phyloP scores from a whole-genome alignment of 352 stramenopile species.

The Phytopythium chamaehyphon region DNA sequence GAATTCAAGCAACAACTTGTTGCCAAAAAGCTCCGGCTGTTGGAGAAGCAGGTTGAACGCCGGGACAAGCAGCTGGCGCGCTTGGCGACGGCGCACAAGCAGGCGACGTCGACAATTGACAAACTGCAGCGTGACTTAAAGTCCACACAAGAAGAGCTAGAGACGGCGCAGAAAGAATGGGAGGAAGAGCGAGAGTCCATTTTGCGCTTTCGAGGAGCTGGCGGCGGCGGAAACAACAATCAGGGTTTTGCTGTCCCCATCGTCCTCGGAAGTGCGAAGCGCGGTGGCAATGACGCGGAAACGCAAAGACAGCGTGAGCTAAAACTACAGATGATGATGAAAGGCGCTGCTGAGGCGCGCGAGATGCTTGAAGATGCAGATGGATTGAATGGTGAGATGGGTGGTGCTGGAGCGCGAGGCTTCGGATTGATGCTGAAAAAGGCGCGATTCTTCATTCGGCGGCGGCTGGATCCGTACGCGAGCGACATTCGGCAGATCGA shows the following conservation, averaged over 20 bases:
- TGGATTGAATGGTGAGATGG: slow-evolving; percentile 11
- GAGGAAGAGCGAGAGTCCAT: slow-evolving; percentile 57
- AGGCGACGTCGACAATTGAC: slow-evolving; percentile 21
- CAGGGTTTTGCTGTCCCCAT: slow-evolving; percentile 11
- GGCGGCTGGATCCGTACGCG: slow-evolving; percentile 43
- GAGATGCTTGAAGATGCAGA: slow-evolving; percentile 45
- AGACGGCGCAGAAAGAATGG: slow-evolving; percentile 49
- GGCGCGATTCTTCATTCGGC: slow-evolving; percentile 21
- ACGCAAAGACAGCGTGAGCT: slow-evolving; percentile 38
- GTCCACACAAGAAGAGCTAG: slow-evolving; percentile 36
- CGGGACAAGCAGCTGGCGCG: slow-evolving; percentile 33
- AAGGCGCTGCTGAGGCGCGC: slow-evolving; percentile 50
- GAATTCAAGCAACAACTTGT: slow-evolving; percentile 37
- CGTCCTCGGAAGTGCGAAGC: slow-evolving; percentile 8
- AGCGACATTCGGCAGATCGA: slow-evolving; percentile 73
- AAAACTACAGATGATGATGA: slow-evolving; percentile 47
- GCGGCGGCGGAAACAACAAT: slow-evolving; percentile 2
- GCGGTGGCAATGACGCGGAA: slow-evolving; percentile 27
- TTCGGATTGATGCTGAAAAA: slow-evolving; percentile 31
- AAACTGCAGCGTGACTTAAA: slow-evolving; percentile 33
- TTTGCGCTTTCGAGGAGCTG: slow-evolving; percentile 31
- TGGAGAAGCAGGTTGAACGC: slow-evolving; percentile 41
- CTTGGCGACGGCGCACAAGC: slow-evolving; percentile 20
- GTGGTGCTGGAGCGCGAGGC: slow-evolving; percentile 7
- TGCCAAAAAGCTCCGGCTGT: slow-evolving; percentile 47